Evolutionary conservation across 2,329 filamentous ascomycete genomes (phyloP), one percentile per base, ranked within the genome.

Genomic region (Scedosporium boydii): DNA sequence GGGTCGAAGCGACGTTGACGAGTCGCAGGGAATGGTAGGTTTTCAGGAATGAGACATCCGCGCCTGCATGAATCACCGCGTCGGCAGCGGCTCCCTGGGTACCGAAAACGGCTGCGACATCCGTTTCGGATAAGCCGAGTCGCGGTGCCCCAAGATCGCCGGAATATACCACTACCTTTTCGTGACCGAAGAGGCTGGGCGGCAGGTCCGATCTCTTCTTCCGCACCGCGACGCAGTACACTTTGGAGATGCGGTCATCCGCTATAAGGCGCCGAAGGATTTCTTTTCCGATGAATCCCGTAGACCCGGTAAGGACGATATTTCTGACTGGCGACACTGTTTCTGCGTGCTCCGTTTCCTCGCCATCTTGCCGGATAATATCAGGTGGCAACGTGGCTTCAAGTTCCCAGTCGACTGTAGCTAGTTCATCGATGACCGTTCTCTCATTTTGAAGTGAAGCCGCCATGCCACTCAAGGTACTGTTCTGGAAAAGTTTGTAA

Each of bases 21-120:
- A 60, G 56, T 1, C 70, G 67, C 0, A 80, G 68, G 0, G 69
- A 67, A 7, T 67, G 34, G 65, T 78, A 80, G 1, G 68, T 67
- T 29, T 79, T 73, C 65, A 70, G 63, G 67, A 70, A 77, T 6
- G 68, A 74, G 14, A 70, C 69, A 21, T 75, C 72, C n/a, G 79
- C 78, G 6, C 77, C 82, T 60, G 72, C 75, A 68, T 84, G 87
- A 23, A 89, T 78, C 58, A 88, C 78, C 12, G 70, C 66, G 21
- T 74, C 68, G 0, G 67, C 65, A 9, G 70, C 44, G 6, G 70
- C 44, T 4, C 23, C 14, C 10, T 64, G 62, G 1, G 48, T 18
- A 6, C 18, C 14, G 18, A 63, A 62, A 2, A 67, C 59, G 0
- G 12, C 6, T 23, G 5, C 53, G 3, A 58, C 59, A 2, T 34